Base-by-base conservation (phyloP, 1,284 basidiomycete species). In the Melampsora americana region DNA sequence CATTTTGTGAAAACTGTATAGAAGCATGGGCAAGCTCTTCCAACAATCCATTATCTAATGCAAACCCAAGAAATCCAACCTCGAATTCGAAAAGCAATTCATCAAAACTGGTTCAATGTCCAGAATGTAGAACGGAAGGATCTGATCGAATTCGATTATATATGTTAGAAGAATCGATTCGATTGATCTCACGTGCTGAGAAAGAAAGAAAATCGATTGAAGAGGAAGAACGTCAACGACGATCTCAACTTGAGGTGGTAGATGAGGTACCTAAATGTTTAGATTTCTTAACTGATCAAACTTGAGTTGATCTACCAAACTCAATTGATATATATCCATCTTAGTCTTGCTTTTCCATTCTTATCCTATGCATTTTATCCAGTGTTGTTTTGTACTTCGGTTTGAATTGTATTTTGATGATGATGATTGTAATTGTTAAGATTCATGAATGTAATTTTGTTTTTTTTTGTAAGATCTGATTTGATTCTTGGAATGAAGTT, bases 101-200 rank as follows among this genome's bases (percentile, higher is more conserved):
- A n/a, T n/a, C n/a, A n/a, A n/a, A 23, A 9, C 53, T 42, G 28
- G 72, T 75, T 2, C 56, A 61, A 30, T 75, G 72, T 50, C 72
- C 72, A 5, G 72, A 75, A 48, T 75, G 72, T 62, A 48, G 72
- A 20, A 67, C 53, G 2, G 39, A 46, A 48, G 66, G 72, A 23
- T 67, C 72, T 11, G 28, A 16, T 42, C 30, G 72, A 46, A 44
- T 75, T 35, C 32, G 72, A n/a, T 59, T 75, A 11, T 75, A 75
- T 60, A 75, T 75, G 72, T 26, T 75, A 23, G 72, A 75, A 68
- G 72, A 75, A 75, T 64, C 72, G 26, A 75, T 75, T 60, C 48
- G 72, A 26, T 50, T 75, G 42, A 48, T 75, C 6, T 46, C 65
- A 16, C 48, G 72, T 26, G 72, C 72, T 14, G 72, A 75, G 26